Percentiles rank a stretch among this genome's conserved stretches.
Conservation (phyloP, 1,139 yeast species). For the Yamadazyma friedrichii region DNA sequence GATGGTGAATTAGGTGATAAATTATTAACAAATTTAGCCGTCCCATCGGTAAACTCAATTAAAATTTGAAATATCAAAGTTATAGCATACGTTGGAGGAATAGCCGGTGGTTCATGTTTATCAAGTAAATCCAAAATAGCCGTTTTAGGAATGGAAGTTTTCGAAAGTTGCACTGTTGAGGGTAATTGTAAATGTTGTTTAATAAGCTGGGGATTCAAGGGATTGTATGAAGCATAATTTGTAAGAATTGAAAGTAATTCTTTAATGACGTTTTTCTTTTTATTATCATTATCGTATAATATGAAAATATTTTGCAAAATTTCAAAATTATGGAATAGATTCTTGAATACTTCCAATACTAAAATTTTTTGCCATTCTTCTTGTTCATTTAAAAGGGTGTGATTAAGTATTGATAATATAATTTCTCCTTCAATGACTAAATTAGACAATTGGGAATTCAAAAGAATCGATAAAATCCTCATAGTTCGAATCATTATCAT, state of each 20-base stretch:
- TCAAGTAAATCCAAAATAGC: constrained; percentile 74
- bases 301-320: constrained; percentile 53
- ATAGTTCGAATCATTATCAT: constrained; percentile 71
- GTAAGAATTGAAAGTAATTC: constrained; percentile 55
- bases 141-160: constrained; percentile 41
- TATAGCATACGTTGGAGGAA: constrained; percentile 63
- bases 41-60: constrained; percentile 63
- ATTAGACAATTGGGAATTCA: constrained; percentile 58
- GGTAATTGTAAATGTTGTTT: constrained; percentile 22
- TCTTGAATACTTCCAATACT: constrained; percentile 69
- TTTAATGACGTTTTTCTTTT: constrained; percentile 58
- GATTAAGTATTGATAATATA: constrained; percentile 70
- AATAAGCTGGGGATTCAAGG: constrained; percentile 32
- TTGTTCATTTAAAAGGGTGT: constrained; percentile 44
- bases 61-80: constrained; percentile 58
- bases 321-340: constrained; percentile 55
- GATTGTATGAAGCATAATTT: constrained; percentile 26
- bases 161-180: constrained; percentile 1
- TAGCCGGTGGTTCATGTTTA: constrained; percentile 61
- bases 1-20: constrained; percentile 28
- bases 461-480: constrained; percentile 61
- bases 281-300: constrained; percentile 60
- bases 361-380: constrained; percentile 66
- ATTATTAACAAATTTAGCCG: constrained; percentile 53
- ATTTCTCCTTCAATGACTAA: constrained; percentile 80